Evolutionary conservation across 495 filamentous ascomycete species (phyloP).

Genomic region (Trichoderma reesei): DNA sequence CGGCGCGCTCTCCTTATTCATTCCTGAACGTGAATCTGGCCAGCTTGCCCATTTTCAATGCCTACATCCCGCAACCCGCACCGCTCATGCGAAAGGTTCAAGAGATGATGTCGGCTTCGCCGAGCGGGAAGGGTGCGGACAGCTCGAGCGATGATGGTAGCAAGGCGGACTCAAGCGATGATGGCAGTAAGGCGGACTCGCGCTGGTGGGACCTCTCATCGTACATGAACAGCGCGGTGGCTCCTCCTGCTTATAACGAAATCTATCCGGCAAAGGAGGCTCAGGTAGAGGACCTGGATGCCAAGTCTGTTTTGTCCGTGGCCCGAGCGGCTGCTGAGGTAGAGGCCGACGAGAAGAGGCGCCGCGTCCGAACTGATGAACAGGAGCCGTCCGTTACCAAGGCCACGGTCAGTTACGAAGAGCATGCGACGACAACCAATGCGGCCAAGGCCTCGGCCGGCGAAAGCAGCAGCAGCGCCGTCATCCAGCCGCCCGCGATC

Average conservation of each 20-base stretch:
- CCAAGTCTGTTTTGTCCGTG: conserved; percentile 25
- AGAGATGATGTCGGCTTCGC: conserved; percentile 59
- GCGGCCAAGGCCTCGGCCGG: conserved; percentile 14
- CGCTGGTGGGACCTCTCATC: conserved; percentile 61
- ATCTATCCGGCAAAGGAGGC: conserved; percentile 52
- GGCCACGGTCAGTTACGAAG: conserved; percentile 29
- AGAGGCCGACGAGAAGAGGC: conserved; percentile 53
- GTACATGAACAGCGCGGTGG: conserved; percentile 25
- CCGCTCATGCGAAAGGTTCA: conserved; percentile 61
- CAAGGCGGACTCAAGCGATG: conserved; percentile 34
- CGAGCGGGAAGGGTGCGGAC: conserved; percentile 36
- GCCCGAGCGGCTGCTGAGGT: conserved; percentile 54
- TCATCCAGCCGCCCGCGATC: conserved; percentile 30
- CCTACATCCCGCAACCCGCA: conserved; percentile 37
- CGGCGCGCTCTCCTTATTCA: conserved; percentile 35
- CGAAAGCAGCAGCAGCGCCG: background rate
- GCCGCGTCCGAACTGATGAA: conserved; percentile 47
- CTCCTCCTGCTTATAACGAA: conserved; percentile 72
- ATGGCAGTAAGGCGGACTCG: conserved; percentile 40
- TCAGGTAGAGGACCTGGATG: conserved; percentile 47
- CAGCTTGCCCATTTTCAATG: conserved; percentile 61
- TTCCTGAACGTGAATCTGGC: conserved; percentile 41
- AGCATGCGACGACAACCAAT: conserved; percentile 20
- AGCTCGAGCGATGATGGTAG: conserved; percentile 30
- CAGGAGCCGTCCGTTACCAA: conserved; percentile 17